phyloP scores from a whole-genome alignment of 2,329 filamentous ascomycete species.

The Penicillium sclerotiorum region DNA sequence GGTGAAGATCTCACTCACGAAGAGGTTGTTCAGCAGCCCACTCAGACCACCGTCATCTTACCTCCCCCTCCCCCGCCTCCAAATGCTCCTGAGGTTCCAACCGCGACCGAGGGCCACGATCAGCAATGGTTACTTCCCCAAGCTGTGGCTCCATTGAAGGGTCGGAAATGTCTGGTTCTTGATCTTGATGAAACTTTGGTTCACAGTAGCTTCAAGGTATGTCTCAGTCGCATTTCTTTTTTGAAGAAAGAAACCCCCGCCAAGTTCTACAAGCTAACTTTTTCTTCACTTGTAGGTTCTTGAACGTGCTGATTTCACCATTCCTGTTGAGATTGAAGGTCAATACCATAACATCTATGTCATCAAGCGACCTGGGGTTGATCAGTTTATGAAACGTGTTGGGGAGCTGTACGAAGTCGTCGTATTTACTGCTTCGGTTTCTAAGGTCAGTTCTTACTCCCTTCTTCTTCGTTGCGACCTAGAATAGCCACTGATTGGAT shows the following conservation, averaged over 20 bases:
- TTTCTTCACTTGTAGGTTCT: conserved; percentile 67
- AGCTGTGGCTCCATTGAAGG: conserved; percentile 74
- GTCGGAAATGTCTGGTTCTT: conserved; percentile 90
- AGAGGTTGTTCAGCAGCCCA: conserved; percentile 30
- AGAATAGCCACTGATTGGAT: neutral
- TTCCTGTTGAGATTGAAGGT: conserved; percentile 97
- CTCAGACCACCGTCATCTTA: conserved; percentile 51
- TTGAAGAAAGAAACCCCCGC: too few relatives aligned
- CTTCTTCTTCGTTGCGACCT: neutral
- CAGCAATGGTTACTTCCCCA: conserved; percentile 80
- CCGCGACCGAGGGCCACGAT: conserved; percentile 44
- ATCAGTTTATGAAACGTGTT: conserved; percentile 98
- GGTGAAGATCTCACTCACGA: conserved; percentile 47
- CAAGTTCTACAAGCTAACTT: neutral
- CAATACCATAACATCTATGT: conserved; percentile 99
- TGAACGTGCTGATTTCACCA: conserved; percentile 97
- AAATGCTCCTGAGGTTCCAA: conserved; percentile 36
- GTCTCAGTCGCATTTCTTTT: neutral
- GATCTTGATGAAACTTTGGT: conserved; percentile 97
- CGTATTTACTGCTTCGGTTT: conserved; percentile 97
- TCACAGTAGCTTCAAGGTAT: conserved; percentile 97
- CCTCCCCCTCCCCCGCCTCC: conserved; percentile 58
- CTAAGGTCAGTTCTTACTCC: conserved; percentile 67
- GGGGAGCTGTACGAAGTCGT: conserved; percentile 98
- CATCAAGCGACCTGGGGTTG: conserved; percentile 97